Evolutionary conservation across 768 basidiomycete genomes (phyloP).

Genomic region (Boletales sp.): DNA sequence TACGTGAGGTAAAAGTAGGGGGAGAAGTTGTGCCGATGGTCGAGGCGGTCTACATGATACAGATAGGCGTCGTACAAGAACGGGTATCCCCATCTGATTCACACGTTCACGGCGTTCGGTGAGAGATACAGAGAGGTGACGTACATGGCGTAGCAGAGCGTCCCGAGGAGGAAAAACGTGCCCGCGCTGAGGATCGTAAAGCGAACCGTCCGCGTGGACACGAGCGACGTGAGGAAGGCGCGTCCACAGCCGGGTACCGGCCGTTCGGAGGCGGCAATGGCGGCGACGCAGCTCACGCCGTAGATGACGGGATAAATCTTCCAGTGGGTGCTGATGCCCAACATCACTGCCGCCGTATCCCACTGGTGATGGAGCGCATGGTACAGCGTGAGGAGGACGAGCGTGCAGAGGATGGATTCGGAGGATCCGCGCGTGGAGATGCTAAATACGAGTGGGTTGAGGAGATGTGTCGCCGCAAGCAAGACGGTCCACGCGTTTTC

Average conservation of each 20-base stretch:
- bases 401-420: conserved; percentile 78
- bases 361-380: conserved; percentile 55
- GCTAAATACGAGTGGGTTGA: conserved; percentile 93
- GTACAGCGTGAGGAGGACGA: conserved; percentile 72
- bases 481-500: conserved; percentile 41
- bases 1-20: conserved; percentile 97
- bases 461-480: conserved; percentile 71
- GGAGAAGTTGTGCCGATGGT: conserved; percentile 98
- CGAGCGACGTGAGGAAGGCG: conserved; percentile 34
- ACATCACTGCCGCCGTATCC: conserved; percentile 62
- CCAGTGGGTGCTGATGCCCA: conserved; percentile 89
- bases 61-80: conserved; percentile 91
- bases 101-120: background rate
- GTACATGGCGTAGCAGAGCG: conserved; percentile 71
- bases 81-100: conserved; percentile 84
- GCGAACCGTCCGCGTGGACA: conserved; percentile 51
- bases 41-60: conserved; percentile 86
- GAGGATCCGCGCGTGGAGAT: conserved; percentile 98
- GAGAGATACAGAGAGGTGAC: conserved; percentile 29
- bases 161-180: conserved; percentile 63
- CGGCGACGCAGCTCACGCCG: conserved; percentile 63
- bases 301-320: conserved; percentile 97
- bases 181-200: conserved; percentile 70
- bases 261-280: conserved; percentile 22
- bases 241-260: conserved; percentile 16